Evolutionary conservation across 345 rosid species (phyloP).

Genomic region (Trapa incisa): DNA sequence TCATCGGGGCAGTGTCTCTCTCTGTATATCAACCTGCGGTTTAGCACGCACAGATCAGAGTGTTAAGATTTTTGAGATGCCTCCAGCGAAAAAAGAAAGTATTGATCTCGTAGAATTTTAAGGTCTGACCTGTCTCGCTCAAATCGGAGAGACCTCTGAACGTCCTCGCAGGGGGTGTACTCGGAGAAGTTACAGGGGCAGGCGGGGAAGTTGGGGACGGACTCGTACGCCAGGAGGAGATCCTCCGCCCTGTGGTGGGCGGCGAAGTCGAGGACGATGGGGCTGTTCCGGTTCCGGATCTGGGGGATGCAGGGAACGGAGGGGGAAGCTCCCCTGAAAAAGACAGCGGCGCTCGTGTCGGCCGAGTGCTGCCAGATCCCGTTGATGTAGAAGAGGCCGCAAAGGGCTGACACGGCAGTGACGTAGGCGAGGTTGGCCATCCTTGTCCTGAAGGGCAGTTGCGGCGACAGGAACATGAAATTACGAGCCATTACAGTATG

Average conservation of each 20-base stretch:
- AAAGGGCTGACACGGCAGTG: constrained; percentile 33
- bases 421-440: constrained; percentile 33
- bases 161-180: constrained; percentile 74
- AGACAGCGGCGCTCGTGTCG: constrained; percentile 14
- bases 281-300: constrained; percentile 10
- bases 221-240: constrained; percentile 27
- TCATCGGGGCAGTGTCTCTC: constrained; percentile 71
- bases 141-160: constrained; percentile 42
- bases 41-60: background rate
- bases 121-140: constrained; percentile 28
- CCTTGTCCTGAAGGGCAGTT: constrained; percentile 26
- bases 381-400: constrained; percentile 33
- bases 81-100: background rate
- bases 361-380: constrained; percentile 48
- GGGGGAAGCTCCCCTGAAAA: background rate
- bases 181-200: constrained; percentile 40
- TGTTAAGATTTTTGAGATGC: background rate
- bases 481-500: constrained; percentile 1
- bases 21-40: constrained; percentile 37
- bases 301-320: constrained; percentile 7
- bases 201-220: constrained; percentile 36
- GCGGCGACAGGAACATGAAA: constrained; percentile 1
- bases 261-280: constrained; percentile 32
- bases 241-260: constrained; percentile 47
- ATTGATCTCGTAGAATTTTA: too few relatives aligned